These are phyloP conservation scores for Chrysoporthe puriensis DNA, from an alignment of 2,329 filamentous ascomycete species.

Conservation along the genomic window DNA sequence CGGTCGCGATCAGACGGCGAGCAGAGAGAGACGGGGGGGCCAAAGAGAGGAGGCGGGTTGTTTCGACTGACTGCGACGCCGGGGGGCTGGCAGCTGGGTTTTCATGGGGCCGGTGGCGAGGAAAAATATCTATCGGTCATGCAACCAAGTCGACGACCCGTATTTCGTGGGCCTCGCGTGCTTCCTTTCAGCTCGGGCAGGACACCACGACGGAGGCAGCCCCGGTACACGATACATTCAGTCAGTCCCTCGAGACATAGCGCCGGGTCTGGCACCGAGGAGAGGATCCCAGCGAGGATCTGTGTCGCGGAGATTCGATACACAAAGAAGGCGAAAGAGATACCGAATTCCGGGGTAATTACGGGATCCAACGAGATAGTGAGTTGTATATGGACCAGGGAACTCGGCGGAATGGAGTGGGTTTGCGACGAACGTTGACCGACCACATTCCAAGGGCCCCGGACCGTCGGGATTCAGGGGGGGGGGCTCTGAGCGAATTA, in stretches of 20 bases:
- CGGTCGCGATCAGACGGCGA: not conserved
- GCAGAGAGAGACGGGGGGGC: no score
- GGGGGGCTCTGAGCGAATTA: not conserved
- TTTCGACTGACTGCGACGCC: not conserved
- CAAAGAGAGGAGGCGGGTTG: not conserved
- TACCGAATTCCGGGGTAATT: not conserved
- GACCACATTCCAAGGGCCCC: not conserved
- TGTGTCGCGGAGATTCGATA: no score
- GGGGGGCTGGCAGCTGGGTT: not conserved
- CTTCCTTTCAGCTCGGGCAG: constrained; percentile 1
- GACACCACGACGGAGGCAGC: not conserved
- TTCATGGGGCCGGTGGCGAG: constrained; percentile 13
- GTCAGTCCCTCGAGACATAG: not conserved
- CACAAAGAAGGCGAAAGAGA: not conserved
- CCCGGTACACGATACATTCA: no score
- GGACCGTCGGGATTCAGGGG: constrained; percentile 10
- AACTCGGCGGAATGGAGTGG: not conserved
- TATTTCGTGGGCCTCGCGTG: not conserved
- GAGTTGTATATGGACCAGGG: not conserved
- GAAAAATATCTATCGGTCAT: constrained; percentile 1
- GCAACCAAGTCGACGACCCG: not conserved
- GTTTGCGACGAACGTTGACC: not conserved
- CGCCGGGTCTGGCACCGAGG: not conserved
- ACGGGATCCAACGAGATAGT: not conserved
- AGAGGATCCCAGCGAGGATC: not conserved